Evolutionary conservation across 192 early-diverging fungal genomes (phyloP), one percentile per base, ranked within the genome.

Genomic region (Gigaspora rosea): DNA sequence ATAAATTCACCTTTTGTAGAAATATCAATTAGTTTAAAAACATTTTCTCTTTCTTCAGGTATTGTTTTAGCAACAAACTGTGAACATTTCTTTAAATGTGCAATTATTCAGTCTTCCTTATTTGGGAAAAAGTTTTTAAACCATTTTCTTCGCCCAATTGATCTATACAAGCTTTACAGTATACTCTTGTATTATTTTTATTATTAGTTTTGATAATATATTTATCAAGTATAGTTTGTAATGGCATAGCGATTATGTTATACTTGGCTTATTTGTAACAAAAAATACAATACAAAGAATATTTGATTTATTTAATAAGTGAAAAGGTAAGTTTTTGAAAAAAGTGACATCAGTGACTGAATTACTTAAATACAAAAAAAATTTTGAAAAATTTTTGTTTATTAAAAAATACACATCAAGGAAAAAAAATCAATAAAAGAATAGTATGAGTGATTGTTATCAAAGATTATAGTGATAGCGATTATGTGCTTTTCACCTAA

Each of bases 11-110:
- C 3, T 63, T 63, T 22, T 2, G 8, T 16, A 63, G 11, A 33
- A 63, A 35, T 63, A 12, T 63, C 61, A 63, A 22, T 20, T 33
- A 63, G 27, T 20, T 63, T 32, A 63, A 33, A 63, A 22, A 63
- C 16, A 2, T 63, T 3, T 63, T 63, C 33, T 63, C 27, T 63
- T 63, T 63, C 10, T 22, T 63, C 61, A 63, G 9, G 3, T 32
- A n/a, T 63, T 35, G 27, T 9, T 63, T 63, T 20, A 9, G 61
- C 33, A 63, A 4, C 9, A 63, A 63, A 63, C 3, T 63, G 15
- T 8, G 20, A 3, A 63, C 61, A 63, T 9, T 63, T 63, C 16
- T 63, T 63, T 63, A 63, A 63, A 63, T 63, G 9, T 63, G 61
- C 4, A 33, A 63, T 63, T 2, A 63, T 63, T 22, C 61, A 20